These are phyloP conservation scores for Candida tammaniensis DNA, from an alignment of 805 yeast genomes.

Conservation along the genomic window DNA sequence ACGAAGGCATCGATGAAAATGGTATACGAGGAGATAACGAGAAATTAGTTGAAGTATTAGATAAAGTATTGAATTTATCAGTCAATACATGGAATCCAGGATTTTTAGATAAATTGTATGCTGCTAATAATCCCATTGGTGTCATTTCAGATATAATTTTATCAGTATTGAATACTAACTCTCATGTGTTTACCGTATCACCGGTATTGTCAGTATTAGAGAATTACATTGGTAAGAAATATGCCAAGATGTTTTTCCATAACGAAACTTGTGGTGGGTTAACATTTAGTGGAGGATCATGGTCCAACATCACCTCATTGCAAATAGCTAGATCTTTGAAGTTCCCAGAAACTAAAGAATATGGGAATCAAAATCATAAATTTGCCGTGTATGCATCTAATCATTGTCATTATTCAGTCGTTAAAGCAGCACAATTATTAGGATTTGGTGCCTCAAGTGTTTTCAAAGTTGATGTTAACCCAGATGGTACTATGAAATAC, in stretches of 20 bases:
- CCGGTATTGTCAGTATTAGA: slow-evolving; percentile 78
- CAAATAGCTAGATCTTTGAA: slow-evolving; percentile 67
- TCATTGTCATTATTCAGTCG: slow-evolving; percentile 79
- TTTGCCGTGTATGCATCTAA: slow-evolving; percentile 71
- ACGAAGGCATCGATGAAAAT: slow-evolving; percentile 23
- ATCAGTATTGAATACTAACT: slow-evolving; percentile 73
- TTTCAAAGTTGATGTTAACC: slow-evolving; percentile 58
- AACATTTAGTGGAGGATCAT: slow-evolving; percentile 85
- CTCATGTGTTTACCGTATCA: slow-evolving; percentile 82
- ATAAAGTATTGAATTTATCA: slow-evolving; percentile 58
- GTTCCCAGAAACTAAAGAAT: slow-evolving; percentile 65
- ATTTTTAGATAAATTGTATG: slow-evolving; percentile 78
- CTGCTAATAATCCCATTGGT: slow-evolving; percentile 84
- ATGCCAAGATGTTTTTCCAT: slow-evolving; percentile 61
- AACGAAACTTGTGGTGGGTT: slow-evolving; percentile 69
- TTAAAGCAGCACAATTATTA: slow-evolving; percentile 72
- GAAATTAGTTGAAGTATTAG: slow-evolving; percentile 47
- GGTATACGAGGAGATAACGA: slow-evolving; percentile 37
- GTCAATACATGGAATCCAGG: slow-evolving; percentile 89
- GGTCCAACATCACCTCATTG: slow-evolving; percentile 77
- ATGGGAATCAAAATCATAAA: slow-evolving; percentile 50
- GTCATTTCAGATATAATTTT: slow-evolving; percentile 68
- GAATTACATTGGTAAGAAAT: slow-evolving; percentile 60
- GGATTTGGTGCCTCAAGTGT: slow-evolving; percentile 68
- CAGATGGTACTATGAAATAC: slow-evolving; percentile 55